These are phyloP conservation scores for Rhododendron vialii DNA, from an alignment of 148 eudicot genomes.

Conservation along the genomic window DNA sequence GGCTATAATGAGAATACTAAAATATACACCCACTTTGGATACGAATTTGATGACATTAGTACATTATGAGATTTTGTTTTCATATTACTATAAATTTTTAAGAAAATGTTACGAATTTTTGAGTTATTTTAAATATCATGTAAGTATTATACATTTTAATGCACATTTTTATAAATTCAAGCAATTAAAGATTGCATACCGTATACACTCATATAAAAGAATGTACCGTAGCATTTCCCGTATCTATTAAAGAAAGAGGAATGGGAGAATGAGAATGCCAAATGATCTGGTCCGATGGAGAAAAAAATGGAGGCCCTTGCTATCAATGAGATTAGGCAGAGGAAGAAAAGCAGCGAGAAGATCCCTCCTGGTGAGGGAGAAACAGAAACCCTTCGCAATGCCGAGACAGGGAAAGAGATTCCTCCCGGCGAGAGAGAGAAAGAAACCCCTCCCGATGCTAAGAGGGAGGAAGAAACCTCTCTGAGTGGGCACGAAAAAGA, in stretches of 20 bases:
- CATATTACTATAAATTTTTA: too few species aligned
- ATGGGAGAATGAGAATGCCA: neutral
- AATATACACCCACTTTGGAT: too few species aligned
- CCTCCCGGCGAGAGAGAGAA: neutral
- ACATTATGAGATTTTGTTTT: too few species aligned
- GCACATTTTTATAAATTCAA: too few species aligned
- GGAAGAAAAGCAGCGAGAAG: neutral
- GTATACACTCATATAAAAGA: neutral
- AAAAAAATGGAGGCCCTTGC: neutral
- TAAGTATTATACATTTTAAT: too few species aligned
- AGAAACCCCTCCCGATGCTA: neutral
- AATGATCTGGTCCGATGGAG: neutral
- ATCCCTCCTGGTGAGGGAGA: neutral
- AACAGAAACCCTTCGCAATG: neutral
- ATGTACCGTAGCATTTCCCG: neutral
- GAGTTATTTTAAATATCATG: too few species aligned
- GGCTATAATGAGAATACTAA: too few species aligned
- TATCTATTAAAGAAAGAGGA: neutral
- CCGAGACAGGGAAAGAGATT: neutral
- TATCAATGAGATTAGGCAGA: neutral
- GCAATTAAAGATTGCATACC: too few species aligned
- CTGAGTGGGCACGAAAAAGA: neutral
- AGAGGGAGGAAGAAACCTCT: neutral
- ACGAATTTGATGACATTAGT: too few species aligned
- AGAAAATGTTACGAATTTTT: too few species aligned